Evolutionary conservation across 495 filamentous ascomycete species (phyloP).

Genomic region (Terfezia claveryi): DNA sequence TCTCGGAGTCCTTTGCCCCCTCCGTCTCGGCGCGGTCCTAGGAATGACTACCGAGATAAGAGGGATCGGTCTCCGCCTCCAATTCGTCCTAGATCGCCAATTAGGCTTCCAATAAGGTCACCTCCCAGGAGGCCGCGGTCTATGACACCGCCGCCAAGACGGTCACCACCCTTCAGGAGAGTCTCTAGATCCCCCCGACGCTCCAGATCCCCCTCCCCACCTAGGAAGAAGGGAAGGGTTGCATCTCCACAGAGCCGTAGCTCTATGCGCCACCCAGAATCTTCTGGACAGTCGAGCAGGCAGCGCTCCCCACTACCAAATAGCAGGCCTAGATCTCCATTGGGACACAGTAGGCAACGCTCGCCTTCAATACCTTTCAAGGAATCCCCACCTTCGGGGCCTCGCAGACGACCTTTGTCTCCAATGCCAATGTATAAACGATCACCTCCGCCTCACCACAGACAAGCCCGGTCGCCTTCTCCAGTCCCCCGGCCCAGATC

Average conservation of each 20-base stretch:
- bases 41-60: neutral
- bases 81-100: neutral
- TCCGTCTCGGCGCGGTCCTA: neutral
- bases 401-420: neutral
- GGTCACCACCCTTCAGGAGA: neutral
- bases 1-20: neutral
- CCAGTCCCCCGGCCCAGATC: neutral
- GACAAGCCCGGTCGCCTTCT: neutral
- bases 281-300: constrained; percentile 4
- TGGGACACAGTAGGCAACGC: constrained; percentile 4
- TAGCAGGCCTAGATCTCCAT: constrained; percentile 2
- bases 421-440: neutral
- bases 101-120: neutral
- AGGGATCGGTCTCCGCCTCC: neutral
- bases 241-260: neutral
- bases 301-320: neutral
- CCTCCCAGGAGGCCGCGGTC: neutral
- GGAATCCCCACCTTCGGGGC: neutral
- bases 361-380: neutral
- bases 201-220: neutral
- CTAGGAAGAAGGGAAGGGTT: neutral
- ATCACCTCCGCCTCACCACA: neutral
- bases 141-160: neutral
- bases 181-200: neutral
- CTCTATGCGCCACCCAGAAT: neutral